Percentiles rank a stretch among this genome's conserved stretches.
Conservation (phyloP, 129 eudicot genomes). For the Tanacetum coccineum region DNA sequence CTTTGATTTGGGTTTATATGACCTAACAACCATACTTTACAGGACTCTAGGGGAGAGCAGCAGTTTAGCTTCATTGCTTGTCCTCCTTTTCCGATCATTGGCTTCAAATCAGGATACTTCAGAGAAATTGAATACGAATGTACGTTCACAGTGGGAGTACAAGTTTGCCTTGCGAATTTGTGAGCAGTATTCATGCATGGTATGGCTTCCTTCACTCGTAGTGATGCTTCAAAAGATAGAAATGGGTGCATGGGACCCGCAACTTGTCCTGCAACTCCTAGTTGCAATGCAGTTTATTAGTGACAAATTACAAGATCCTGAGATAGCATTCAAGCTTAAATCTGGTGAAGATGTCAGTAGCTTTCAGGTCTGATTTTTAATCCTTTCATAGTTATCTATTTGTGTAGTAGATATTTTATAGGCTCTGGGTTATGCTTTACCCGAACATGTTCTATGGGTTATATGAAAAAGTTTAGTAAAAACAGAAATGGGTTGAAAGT, state of each 20-base stretch:
- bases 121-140: conserved; percentile 20
- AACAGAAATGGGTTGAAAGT: not conserved
- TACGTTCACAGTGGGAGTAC: conserved; percentile 71
- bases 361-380: conserved; percentile 54
- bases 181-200: conserved; percentile 69
- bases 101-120: conserved; percentile 38
- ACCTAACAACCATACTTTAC: conserved; percentile 24
- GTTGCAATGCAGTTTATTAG: conserved; percentile 59
- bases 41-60: conserved; percentile 76
- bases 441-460: not conserved
- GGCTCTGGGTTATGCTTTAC: not conserved
- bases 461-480: not conserved
- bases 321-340: conserved; percentile 69
- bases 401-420: not conserved
- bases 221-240: conserved; percentile 53
- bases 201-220: conserved; percentile 92
- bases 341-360: conserved; percentile 46
- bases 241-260: conserved; percentile 32
- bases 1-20: not conserved
- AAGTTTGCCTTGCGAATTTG: conserved; percentile 54
- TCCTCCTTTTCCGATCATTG: conserved; percentile 70
- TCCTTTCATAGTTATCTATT: not conserved
- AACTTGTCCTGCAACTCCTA: conserved; percentile 44
- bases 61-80: conserved; percentile 71
- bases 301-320: conserved; percentile 81